Evolutionary conservation across 139 green algal species (phyloP).

Genomic region (Coelastrella sp.): DNA sequence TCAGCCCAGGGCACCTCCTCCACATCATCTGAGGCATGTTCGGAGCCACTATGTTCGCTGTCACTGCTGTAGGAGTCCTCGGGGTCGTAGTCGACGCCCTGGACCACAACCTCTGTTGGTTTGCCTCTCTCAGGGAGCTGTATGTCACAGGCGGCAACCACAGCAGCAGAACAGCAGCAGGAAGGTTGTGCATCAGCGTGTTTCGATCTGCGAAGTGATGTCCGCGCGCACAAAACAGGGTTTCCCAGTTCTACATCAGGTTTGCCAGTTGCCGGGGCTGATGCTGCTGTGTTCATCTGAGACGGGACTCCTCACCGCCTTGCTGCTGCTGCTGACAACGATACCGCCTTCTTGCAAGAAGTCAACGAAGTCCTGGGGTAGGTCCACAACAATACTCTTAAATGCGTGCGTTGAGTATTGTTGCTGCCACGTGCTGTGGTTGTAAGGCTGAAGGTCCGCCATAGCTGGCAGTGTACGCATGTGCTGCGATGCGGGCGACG

Average conservation of each 20-base stretch:
- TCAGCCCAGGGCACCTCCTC: slow-evolving; percentile 8
- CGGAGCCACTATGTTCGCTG: slow-evolving; percentile 4
- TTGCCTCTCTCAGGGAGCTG: slow-evolving; percentile 44
- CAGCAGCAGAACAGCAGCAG: background rate
- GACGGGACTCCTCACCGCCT: background rate
- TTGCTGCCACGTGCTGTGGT: slow-evolving; percentile 69
- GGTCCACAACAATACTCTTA: slow-evolving; percentile 56
- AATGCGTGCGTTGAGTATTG: slow-evolving; percentile 53
- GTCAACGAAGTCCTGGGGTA: slow-evolving; percentile 66
- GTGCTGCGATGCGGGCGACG: background rate
- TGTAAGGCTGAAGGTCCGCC: slow-evolving; percentile 47
- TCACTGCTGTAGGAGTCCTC: slow-evolving; percentile 34
- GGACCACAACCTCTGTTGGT: slow-evolving; percentile 6
- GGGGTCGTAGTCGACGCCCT: slow-evolving; percentile 38
- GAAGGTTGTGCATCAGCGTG: background rate
- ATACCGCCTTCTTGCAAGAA: slow-evolving; percentile 81
- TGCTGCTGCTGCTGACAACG: slow-evolving; percentile 53
- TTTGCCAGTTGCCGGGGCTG: background rate
- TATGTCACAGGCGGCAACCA: background rate
- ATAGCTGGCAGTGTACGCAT: background rate
- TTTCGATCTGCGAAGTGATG: background rate
- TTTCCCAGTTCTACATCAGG: background rate
- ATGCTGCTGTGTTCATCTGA: background rate
- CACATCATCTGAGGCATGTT: background rate
- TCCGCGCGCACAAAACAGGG: background rate